Evolutionary conservation across 768 basidiomycete species (phyloP), one percentile per base, ranked within the genome.

Genomic region (Antrodiella citrinella): DNA sequence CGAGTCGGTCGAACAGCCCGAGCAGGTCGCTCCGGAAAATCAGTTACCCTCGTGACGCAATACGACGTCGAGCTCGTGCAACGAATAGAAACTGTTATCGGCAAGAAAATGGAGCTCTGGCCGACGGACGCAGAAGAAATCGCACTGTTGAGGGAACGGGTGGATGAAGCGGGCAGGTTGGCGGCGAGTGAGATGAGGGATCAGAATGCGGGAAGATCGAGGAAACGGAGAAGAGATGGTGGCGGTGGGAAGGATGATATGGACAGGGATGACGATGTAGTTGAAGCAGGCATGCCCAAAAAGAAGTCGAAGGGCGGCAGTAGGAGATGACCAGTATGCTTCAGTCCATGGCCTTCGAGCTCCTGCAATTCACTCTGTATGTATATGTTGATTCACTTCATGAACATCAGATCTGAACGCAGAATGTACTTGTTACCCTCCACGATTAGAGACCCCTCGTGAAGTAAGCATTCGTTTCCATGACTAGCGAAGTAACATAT

Each of bases 41-140:
- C 91, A 1, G 88, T 99, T 59, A 96, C 94, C n/a, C 78, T 99
- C 39, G 93, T 97, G 20, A 91, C 95, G 4, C 96, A 99, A 68
- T 99, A 98, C 66, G 96, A 99, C 57, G 92, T 99, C 49, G 96
- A 98, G 68, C 76, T 97, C 42, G 69, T 97, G 3, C 92, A 96
- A 66, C 84, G 96, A 7, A 97, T 98, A 61, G 96, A 99, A 66
- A 74, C 80, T 19, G 92, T 95, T 4, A 82, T 87, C 19, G 93
- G 81, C 38, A 95, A 95, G 70, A 89, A 92, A 67, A 86, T 99
- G 82, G 85, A 84, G 47, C 69, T 86, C 30, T 98, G 87, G 75
- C 83, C 84, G 9, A 84, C 84, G 0, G 91, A 92, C 61, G 80
- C 86, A 52, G 89, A 95, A 62, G 93, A 96, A 55, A 81, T 97